These are phyloP conservation scores for Leccinellum luteum DNA, from an alignment of 768 basidiomycete genomes.

Conservation along the genomic window DNA sequence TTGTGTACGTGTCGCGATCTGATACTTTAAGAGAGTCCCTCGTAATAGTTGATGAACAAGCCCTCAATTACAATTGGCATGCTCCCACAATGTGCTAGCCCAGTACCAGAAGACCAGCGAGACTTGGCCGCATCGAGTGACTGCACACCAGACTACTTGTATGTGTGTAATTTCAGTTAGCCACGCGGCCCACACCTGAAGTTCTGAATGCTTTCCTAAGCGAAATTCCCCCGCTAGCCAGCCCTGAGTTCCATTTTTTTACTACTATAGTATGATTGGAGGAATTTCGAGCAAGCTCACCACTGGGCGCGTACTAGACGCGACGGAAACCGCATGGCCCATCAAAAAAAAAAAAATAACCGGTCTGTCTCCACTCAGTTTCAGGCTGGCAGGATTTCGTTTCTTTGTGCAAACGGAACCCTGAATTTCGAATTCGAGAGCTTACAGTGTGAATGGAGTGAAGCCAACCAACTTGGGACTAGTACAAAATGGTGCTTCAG, in stretches of 20 bases:
- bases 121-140: neutral
- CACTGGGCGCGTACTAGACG: neutral
- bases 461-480: neutral
- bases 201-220: neutral
- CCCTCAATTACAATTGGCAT: neutral
- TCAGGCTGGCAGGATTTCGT: neutral
- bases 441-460: neutral
- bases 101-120: neutral
- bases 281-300: neutral
- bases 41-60: neutral
- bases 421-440: neutral
- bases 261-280: neutral
- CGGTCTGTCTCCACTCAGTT: neutral
- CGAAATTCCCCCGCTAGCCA: neutral
- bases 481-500: neutral
- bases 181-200: too few relatives aligned
- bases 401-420: neutral
- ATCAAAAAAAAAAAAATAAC: neutral
- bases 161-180: too few relatives aligned
- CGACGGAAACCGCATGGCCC: neutral
- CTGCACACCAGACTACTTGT: too few relatives aligned
- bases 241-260: neutral
- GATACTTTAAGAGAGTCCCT: neutral
- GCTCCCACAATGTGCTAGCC: neutral
- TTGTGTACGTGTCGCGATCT: neutral